A percentile compares a stretch with the other conserved stretches of the same genome.
Conservation (phyloP, 2,329 filamentous ascomycete genomes). For the Cladosporium halotolerans region DNA sequence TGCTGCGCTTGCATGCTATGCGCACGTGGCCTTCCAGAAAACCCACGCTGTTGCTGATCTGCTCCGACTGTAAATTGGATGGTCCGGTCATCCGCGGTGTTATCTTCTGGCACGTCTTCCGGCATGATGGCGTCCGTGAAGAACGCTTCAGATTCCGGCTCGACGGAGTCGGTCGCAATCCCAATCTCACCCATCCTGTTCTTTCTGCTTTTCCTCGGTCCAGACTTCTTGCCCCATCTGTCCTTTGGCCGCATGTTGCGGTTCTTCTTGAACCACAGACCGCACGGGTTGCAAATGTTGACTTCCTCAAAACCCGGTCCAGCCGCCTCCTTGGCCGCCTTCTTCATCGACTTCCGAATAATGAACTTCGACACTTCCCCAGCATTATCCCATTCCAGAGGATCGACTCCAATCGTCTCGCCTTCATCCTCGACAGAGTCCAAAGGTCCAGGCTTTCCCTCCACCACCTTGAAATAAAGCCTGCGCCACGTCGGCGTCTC, state of each 20-base stretch:
- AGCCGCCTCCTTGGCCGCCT: slow-evolving; percentile 23
- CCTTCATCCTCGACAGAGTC: slow-evolving; percentile 68
- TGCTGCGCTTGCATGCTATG: slow-evolving; percentile 42
- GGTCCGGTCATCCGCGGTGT: not conserved
- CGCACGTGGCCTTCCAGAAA: slow-evolving; percentile 38
- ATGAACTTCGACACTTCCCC: slow-evolving; percentile 62
- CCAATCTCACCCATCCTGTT: slow-evolving; percentile 15
- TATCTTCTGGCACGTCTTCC: slow-evolving; percentile 18
- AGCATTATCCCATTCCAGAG: slow-evolving; percentile 53
- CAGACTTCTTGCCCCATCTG: slow-evolving; percentile 59
- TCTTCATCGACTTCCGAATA: slow-evolving; percentile 72
- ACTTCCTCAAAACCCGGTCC: slow-evolving; percentile 57
- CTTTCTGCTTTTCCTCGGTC: slow-evolving; percentile 23
- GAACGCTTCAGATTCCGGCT: slow-evolving; percentile 28
- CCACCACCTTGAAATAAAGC: slow-evolving; percentile 72
- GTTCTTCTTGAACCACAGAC: slow-evolving; percentile 88
- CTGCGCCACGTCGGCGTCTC: slow-evolving; percentile 96
- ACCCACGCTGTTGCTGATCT: slow-evolving; percentile 3
- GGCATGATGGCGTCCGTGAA: slow-evolving; percentile 25
- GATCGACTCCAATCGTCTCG: slow-evolving; percentile 66
- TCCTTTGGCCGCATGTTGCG: slow-evolving; percentile 76
- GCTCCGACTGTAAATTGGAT: not conserved
- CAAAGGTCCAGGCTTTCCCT: slow-evolving; percentile 63
- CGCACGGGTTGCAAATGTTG: slow-evolving; percentile 89
- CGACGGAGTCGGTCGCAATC: slow-evolving; percentile 23